Evolutionary conservation across 192 early-diverging fungal genomes (phyloP).

Genomic region (Diversispora eburnea): DNA sequence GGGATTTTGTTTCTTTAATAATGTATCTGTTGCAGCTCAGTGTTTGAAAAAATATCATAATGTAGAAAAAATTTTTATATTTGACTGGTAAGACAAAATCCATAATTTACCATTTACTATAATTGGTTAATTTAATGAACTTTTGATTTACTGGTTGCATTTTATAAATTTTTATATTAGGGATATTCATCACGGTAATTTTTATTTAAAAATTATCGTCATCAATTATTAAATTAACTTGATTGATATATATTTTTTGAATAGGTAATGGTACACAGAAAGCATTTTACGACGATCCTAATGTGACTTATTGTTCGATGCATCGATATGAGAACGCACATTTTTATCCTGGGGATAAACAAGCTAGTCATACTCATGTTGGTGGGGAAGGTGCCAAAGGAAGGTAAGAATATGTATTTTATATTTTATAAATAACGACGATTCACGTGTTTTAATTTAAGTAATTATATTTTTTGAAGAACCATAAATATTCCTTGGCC

Average conservation of each 20-base stretch:
- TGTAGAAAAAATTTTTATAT: conserved; percentile 61
- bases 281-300: conserved; percentile 66
- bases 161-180: too few species aligned
- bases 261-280: conserved; percentile 57
- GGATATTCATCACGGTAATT: too few species aligned
- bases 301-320: conserved; percentile 69
- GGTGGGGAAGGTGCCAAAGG: too few species aligned
- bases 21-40: conserved; percentile 69
- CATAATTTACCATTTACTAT: conserved; percentile 31
- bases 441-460: background rate
- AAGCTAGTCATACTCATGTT: too few species aligned
- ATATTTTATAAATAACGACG: too few species aligned
- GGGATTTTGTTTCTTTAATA: conserved; percentile 79
- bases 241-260: too few species aligned
- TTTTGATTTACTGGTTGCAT: too few species aligned
- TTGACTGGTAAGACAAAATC: conserved; percentile 70
- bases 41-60: conserved; percentile 44
- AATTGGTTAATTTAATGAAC: too few species aligned
- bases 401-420: too few species aligned
- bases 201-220: too few species aligned
- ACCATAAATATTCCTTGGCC: too few species aligned
- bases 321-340: conserved; percentile 69
- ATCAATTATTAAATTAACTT: too few species aligned
- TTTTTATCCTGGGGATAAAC: conserved; percentile 69
- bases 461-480: background rate